Base-by-base conservation (phyloP, 2,329 filamentous ascomycete genomes). In the Cladosporium sphaerospermum region DNA sequence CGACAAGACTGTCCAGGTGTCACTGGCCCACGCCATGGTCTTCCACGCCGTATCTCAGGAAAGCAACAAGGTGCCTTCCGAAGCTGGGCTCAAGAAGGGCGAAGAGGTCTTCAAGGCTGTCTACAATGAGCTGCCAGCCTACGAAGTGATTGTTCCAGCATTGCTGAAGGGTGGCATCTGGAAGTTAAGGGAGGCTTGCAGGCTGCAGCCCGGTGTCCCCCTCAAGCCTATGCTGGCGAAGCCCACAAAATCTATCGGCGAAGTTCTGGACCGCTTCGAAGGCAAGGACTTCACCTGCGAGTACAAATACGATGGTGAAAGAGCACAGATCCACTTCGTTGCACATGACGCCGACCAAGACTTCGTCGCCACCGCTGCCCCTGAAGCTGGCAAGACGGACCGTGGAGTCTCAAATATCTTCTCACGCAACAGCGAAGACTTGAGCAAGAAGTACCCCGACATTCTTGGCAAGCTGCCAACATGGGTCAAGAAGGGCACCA, bases 181-280 rank as follows among this genome's bases (percentile, higher is more conserved):
- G 73, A 84, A 90, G 36, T 74, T 99, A 10, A 81, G 82, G 49
- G 86, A 95, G 9, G 82, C 86, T 53, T 96, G 93, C 79, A 95
- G 95, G 69, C 79, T 99, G 42, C 88, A 89, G 60, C 92, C 93
- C 0, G 93, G 93, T 58, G 88, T 99, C 13, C 93, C 93, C 0
- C 77, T 99, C 54, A 99, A 99, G 71, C 93, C 93, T 62, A 99
- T 99, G 93, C 79, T 99, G 74, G 93, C 93, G 16, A 97, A 97
- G 65, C 93, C 93, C 3, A 99, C 93, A 9, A 99, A 99, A 70
- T 91, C 93, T 4, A 96, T 99, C 63, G 96, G 91, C 1, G 93
- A 99, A 72, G 93, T 99, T 0, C 79, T 99, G 9, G 92, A 99
- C 70, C 88, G 93, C 4, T 99, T 99, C 60, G 93, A 97, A 67